These are phyloP conservation scores for Alternaria brassicicola DNA, from an alignment of 2,329 filamentous ascomycete genomes.

Conservation along the genomic window DNA sequence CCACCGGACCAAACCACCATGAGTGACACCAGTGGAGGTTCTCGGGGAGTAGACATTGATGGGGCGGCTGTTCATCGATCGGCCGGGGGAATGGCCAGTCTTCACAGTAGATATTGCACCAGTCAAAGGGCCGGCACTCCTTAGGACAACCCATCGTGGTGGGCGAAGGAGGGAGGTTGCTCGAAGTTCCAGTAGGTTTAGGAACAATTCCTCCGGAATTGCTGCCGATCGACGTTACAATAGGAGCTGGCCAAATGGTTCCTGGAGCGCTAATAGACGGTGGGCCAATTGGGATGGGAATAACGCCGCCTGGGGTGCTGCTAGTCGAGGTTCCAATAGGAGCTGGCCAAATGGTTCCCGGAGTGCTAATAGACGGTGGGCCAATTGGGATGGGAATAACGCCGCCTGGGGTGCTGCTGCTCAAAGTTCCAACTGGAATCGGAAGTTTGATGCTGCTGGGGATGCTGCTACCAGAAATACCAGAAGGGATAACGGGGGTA, in stretches of 20 bases:
- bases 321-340: neutral
- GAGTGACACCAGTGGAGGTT: conserved; percentile 6
- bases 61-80: conserved; percentile 3
- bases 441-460: neutral
- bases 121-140: neutral
- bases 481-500: neutral
- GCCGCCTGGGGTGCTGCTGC: neutral
- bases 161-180: neutral
- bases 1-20: conserved; percentile 12
- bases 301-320: neutral
- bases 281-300: neutral
- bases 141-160: conserved; percentile 9
- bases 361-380: neutral
- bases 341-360: neutral
- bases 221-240: too few species aligned
- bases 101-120: conserved; percentile 12
- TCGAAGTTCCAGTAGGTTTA: neutral
- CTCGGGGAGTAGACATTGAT: conserved; percentile 13
- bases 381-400: neutral
- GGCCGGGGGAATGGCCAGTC: conserved; percentile 1
- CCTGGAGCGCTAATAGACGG: neutral
- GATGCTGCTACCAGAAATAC: neutral
- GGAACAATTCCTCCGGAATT: neutral
- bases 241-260: too few species aligned
- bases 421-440: neutral